Percentiles rank a stretch among this genome's conserved stretches.
Conservation (phyloP, 1,139 yeast genomes). For the Zygotorulaspora mrakii region DNA sequence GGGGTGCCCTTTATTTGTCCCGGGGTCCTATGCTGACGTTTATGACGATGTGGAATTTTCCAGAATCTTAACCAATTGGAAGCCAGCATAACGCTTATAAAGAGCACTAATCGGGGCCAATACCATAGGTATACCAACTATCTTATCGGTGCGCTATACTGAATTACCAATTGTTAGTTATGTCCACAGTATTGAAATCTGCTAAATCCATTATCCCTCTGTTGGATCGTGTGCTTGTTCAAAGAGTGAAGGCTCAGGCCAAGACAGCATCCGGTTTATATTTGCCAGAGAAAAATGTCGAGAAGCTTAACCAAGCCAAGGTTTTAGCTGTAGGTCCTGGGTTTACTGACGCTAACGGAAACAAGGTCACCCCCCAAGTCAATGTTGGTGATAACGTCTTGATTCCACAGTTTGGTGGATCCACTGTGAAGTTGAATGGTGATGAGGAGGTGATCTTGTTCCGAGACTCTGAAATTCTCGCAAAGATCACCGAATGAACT, state of each 20-base stretch:
- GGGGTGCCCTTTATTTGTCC: conserved; percentile 3
- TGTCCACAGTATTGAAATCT: conserved; percentile 68
- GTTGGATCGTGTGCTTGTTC: conserved; percentile 92
- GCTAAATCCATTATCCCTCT: conserved; percentile 88
- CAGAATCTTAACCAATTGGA: conserved; percentile 12
- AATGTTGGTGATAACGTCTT: conserved; percentile 87
- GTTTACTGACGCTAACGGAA: conserved; percentile 62
- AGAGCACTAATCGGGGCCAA: too few relatives aligned
- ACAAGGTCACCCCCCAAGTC: conserved; percentile 67
- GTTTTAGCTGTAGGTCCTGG: conserved; percentile 88
- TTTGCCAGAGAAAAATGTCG: conserved; percentile 95
- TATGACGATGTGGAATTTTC: conserved; percentile 15
- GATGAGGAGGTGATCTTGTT: conserved; percentile 71
- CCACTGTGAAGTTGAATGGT: conserved; percentile 72
- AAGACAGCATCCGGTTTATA: conserved; percentile 92
- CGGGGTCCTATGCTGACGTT: conserved; percentile 2
- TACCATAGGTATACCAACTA: too few relatives aligned
- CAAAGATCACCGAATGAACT: conserved; percentile 59
- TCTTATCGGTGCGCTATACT: too few relatives aligned
- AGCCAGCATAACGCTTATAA: conserved; percentile 3
- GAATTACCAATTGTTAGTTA: conserved; percentile 5
- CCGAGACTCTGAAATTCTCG: conserved; percentile 92
- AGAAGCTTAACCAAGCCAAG: conserved; percentile 80
- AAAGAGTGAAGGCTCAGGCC: conserved; percentile 86
- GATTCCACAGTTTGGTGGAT: conserved; percentile 89